These are phyloP conservation scores for Russula olivacea DNA, from an alignment of 768 basidiomycete species.

Conservation along the genomic window DNA sequence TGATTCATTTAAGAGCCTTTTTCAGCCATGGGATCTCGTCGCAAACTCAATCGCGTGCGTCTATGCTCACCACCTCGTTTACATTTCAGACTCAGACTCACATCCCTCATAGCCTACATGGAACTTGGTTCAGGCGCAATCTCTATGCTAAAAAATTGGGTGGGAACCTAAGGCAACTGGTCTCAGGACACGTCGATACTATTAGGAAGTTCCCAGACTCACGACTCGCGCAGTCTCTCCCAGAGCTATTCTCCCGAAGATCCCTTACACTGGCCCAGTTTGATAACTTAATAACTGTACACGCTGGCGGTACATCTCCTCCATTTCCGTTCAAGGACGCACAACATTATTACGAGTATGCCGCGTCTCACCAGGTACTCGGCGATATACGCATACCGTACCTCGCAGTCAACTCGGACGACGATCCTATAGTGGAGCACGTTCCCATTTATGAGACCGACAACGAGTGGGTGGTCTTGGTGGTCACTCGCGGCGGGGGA, in stretches of 20 bases:
- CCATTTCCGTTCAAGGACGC: conserved; percentile 46
- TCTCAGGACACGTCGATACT: conserved; percentile 45
- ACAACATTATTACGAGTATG: conserved; percentile 45
- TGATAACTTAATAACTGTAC: conserved; percentile 57
- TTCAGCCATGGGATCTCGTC: conserved; percentile 46
- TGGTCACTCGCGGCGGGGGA: conserved; percentile 64
- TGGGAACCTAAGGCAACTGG: conserved; percentile 55
- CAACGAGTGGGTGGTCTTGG: conserved; percentile 52
- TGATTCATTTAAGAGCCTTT: background rate
- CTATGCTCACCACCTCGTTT: background rate
- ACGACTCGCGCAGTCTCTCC: conserved; percentile 44
- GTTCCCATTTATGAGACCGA: conserved; percentile 53
- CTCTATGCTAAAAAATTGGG: conserved; percentile 80
- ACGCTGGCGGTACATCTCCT: conserved; percentile 55
- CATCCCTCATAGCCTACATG: conserved; percentile 43
- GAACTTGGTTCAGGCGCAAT: conserved; percentile 49
- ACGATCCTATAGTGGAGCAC: conserved; percentile 72
- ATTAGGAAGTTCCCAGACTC: conserved; percentile 50
- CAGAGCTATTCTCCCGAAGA: conserved; percentile 42
- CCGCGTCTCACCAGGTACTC: conserved; percentile 59
- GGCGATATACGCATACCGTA: conserved; percentile 62
- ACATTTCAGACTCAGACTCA: conserved; percentile 3
- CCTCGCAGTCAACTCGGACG: conserved; percentile 71
- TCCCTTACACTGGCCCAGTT: conserved; percentile 52
- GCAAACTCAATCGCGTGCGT: conserved; percentile 35